These are phyloP conservation scores for Cladosporium halotolerans DNA, from an alignment of 2,329 filamentous ascomycete genomes.

Conservation along the genomic window DNA sequence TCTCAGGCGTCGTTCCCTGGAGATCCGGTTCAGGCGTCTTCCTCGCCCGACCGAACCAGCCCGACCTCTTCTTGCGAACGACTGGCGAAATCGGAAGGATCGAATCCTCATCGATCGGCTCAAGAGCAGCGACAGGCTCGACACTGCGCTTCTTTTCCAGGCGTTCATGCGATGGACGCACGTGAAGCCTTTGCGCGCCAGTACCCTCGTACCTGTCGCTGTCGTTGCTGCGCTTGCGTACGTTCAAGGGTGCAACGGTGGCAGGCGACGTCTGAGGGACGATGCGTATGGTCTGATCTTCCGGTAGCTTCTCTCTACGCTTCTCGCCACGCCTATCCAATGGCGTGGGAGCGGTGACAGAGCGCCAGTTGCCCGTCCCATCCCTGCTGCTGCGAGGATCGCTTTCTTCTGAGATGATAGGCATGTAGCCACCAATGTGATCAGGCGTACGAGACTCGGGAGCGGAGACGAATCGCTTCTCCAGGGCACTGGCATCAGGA, in stretches of 20 bases:
- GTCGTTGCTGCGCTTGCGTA: slow-evolving; percentile 43
- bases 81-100: slow-evolving; percentile 18
- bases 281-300: slow-evolving; percentile 48
- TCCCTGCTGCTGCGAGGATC: slow-evolving; percentile 26
- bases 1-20: neutral
- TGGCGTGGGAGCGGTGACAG: slow-evolving; percentile 37
- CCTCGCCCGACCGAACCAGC: slow-evolving; percentile 38
- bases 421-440: slow-evolving; percentile 33
- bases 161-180: slow-evolving; percentile 19
- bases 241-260: slow-evolving; percentile 48
- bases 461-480: slow-evolving; percentile 43
- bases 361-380: slow-evolving; percentile 32
- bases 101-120: slow-evolving; percentile 26
- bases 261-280: slow-evolving; percentile 48
- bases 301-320: slow-evolving; percentile 22
- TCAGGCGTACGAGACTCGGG: slow-evolving; percentile 31
- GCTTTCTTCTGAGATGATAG: slow-evolving; percentile 48
- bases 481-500: slow-evolving; percentile 17
- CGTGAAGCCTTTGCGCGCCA: slow-evolving; percentile 11
- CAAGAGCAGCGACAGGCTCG: slow-evolving; percentile 19
- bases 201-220: slow-evolving; percentile 21
- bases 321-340: slow-evolving; percentile 13
- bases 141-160: slow-evolving; percentile 17
- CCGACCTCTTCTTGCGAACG: slow-evolving; percentile 38
- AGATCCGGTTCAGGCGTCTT: slow-evolving; percentile 17